Conservation (phyloP, 2,329 filamentous ascomycete genomes). For the Nothopassalora personata region DNA sequence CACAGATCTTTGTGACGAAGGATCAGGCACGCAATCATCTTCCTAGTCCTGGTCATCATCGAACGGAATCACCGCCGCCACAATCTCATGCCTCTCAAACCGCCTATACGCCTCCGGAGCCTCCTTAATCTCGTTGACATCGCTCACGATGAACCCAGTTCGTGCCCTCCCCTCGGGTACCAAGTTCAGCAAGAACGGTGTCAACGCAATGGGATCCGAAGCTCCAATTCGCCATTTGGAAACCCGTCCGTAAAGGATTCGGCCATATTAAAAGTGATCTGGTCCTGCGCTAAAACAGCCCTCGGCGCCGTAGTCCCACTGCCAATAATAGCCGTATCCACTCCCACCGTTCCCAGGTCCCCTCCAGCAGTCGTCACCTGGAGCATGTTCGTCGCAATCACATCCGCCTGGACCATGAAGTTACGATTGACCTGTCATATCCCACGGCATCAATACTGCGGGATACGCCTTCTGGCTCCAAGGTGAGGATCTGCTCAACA, state of each 20-base stretch:
- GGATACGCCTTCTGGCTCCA: conserved; percentile 57
- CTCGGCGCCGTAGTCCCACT: background rate
- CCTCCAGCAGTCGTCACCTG: conserved; percentile 6
- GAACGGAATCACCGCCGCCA: background rate
- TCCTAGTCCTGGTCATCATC: background rate
- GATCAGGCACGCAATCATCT: too few relatives aligned
- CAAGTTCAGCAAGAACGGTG: background rate
- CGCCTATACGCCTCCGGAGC: conserved; percentile 5
- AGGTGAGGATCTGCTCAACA: conserved; percentile 55
- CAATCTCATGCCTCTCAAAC: background rate
- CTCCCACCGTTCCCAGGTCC: conserved; percentile 5
- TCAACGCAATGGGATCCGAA: background rate
- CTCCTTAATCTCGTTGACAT: conserved; percentile 10
- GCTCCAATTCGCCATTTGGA: background rate
- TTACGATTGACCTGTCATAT: conserved; percentile 40
- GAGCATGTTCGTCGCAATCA: conserved; percentile 9
- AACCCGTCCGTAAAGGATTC: background rate
- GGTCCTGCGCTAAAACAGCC: background rate
- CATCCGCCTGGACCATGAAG: background rate
- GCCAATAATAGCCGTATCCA: background rate
- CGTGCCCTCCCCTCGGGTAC: conserved; percentile 4
- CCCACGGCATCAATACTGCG: conserved; percentile 60
- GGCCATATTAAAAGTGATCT: background rate
- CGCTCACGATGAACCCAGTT: conserved; percentile 6
- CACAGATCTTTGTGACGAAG: too few relatives aligned